Evolutionary conservation across 768 basidiomycete genomes (phyloP), one percentile per base, ranked within the genome.

Genomic region (Rhodotorula toruloides): DNA sequence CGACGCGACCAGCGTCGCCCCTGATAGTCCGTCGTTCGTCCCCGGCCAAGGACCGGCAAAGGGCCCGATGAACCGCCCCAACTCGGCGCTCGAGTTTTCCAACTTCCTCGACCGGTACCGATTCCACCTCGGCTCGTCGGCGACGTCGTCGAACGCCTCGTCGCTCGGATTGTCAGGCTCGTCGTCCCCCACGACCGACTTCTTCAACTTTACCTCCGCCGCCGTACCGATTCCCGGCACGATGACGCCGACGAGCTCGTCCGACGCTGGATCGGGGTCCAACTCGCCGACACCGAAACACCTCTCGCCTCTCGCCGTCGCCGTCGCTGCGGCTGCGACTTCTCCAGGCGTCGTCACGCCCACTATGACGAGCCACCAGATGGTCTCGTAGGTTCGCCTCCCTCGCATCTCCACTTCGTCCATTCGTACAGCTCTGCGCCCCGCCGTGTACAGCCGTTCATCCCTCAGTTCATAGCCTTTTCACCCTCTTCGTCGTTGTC

Each of bases 91-190:
- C 25, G 65, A 71, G 54, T 71, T 71, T 34, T 67, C 61, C n/a
- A 40, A 47, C 42, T 67, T 71, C 49, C 63, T 71, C 40, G 65
- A 67, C 34, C 54, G 65, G 61, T 70, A 70, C 44, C 64, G 64
- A 32, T 70, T 63, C 53, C 68, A 70, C 53, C 50, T 67, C 44
- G 57, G 61, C 19, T 27, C 58, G 55, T 21, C 47, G 37, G 25
- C 27, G 27, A 6, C 17, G 7, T 12, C 42, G 31, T 25, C n/a
- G n/a, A n/a, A n/a, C n/a, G n/a, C n/a, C n/a, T 25, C 11, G 11
- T 11, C n/a, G 27, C 49, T 17, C 19, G 36, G 39, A 9, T 7
- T 27, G 14, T 43, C n/a, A 1, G n/a, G n/a, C 32, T 25, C 42
- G 32, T 25, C 34, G 27, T 25, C 54, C 7, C n/a, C 56, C 19